These are phyloP conservation scores for Xanthoconium separans DNA, from an alignment of 1,284 basidiomycete genomes.

Conservation along the genomic window DNA sequence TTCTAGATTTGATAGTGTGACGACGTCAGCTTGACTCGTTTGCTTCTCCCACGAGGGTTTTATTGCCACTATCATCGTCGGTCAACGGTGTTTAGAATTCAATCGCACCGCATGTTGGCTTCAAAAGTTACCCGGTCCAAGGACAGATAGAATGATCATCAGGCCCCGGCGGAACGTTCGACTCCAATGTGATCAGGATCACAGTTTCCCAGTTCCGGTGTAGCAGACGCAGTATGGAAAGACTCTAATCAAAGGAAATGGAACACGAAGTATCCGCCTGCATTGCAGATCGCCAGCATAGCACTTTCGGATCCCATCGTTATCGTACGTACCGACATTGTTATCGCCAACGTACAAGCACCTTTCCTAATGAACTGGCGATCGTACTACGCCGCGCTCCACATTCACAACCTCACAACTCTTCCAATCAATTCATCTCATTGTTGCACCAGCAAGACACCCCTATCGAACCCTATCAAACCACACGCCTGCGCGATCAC, in stretches of 20 bases:
- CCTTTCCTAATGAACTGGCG: too few species aligned
- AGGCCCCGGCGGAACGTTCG: neutral
- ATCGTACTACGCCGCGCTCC: too few species aligned
- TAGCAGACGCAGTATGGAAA: too few species aligned
- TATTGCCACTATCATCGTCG: neutral
- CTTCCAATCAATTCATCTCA: neutral
- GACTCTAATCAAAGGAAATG: too few species aligned
- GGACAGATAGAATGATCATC: neutral
- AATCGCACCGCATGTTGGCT: neutral
- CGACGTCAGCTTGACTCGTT: neutral
- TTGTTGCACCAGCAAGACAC: neutral
- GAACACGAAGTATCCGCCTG: too few species aligned
- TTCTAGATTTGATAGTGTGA: neutral
- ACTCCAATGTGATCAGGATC: neutral
- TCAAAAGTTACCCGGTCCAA: neutral
- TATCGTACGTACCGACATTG: too few species aligned
- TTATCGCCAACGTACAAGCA: neutral
- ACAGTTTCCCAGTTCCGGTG: neutral
- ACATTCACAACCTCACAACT: too few species aligned
- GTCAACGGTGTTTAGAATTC: neutral
- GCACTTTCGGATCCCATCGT: too few species aligned
- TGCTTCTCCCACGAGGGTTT: neutral
- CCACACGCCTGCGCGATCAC: constrained; percentile 28
- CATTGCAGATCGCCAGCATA: too few species aligned
- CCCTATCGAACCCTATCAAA: too few species aligned